Percentiles rank a stretch among this genome's conserved stretches.
Conservation (phyloP, 2,329 filamentous ascomycete genomes). For the Epichloe brachyelytri region DNA sequence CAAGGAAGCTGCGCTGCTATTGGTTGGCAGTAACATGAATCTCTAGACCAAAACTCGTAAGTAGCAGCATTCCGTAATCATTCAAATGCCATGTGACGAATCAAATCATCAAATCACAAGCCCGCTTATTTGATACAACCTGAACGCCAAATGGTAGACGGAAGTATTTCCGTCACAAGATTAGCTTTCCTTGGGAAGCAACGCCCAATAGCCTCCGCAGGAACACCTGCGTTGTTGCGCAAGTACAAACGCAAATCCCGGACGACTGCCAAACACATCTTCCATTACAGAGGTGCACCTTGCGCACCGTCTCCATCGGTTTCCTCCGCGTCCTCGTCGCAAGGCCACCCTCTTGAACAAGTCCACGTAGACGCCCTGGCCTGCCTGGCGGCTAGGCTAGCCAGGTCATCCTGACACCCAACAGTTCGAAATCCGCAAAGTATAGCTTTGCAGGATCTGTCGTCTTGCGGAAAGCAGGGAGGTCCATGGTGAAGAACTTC, state of each 20-base stretch:
- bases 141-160: not conserved
- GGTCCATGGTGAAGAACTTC: constrained; percentile 46
- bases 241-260: constrained; percentile 40
- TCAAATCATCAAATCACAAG: not conserved
- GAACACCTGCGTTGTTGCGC: constrained; percentile 41
- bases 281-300: constrained; percentile 56
- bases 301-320: constrained; percentile 29
- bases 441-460: constrained; percentile 57
- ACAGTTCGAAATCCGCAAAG: constrained; percentile 57
- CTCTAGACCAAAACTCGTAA: too few relatives aligned
- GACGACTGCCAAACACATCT: constrained; percentile 34
- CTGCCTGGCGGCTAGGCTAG: constrained; percentile 29
- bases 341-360: constrained; percentile 48
- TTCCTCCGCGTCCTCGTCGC: constrained; percentile 10
- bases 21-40: too few relatives aligned
- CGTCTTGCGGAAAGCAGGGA: constrained; percentile 43
- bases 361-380: constrained; percentile 32
- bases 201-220: constrained; percentile 40
- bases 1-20: too few relatives aligned
- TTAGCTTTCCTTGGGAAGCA: constrained; percentile 23
- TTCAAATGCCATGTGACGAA: too few relatives aligned
- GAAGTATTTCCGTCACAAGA: constrained; percentile 6
- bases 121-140: not conserved
- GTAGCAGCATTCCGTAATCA: too few relatives aligned
- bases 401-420: constrained; percentile 51